phyloP scores from a whole-genome alignment of 441 rosid genomes.

The Gossypium lobatum region DNA sequence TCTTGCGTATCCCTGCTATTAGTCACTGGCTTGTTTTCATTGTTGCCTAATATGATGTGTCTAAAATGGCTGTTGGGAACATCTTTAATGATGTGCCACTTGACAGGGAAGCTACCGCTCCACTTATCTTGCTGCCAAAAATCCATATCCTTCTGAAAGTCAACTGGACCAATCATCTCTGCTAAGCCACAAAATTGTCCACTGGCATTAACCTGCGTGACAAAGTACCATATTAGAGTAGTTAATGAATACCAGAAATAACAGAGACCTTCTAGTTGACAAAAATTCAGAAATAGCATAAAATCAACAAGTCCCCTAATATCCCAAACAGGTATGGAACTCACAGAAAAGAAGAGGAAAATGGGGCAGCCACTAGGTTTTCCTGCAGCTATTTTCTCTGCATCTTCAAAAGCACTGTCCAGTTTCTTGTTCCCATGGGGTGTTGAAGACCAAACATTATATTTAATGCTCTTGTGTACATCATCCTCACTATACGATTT shows the following conservation, averaged over 20 bases:
- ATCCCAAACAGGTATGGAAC: constrained; percentile 19
- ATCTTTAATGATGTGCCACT: constrained; percentile 88
- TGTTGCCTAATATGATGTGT: constrained; percentile 76
- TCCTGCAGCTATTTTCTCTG: constrained; percentile 47
- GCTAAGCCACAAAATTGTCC: constrained; percentile 95
- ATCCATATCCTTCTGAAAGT: constrained; percentile 68
- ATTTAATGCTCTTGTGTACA: constrained; percentile 93
- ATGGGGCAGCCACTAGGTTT: constrained; percentile 52
- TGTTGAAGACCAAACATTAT: constrained; percentile 88
- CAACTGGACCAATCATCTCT: constrained; percentile 87
- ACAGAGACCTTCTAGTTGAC: background rate
- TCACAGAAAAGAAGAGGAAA: constrained; percentile 82
- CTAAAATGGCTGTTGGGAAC: constrained; percentile 65
- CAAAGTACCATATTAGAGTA: constrained; percentile 13
- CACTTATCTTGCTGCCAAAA: constrained; percentile 98
- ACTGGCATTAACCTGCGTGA: constrained; percentile 74
- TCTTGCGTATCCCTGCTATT: constrained; percentile 98
- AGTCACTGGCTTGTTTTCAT: constrained; percentile 90
- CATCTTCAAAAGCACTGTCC: constrained; percentile 64
- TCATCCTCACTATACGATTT: constrained; percentile 96
- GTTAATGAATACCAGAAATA: background rate
- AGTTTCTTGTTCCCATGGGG: constrained; percentile 88
- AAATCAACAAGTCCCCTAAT: background rate
- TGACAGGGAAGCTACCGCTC: constrained; percentile 86
- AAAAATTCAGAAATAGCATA: background rate